Base-by-base conservation (phyloP, 1,284 basidiomycete genomes). In the Pseudozyma pruni region DNA sequence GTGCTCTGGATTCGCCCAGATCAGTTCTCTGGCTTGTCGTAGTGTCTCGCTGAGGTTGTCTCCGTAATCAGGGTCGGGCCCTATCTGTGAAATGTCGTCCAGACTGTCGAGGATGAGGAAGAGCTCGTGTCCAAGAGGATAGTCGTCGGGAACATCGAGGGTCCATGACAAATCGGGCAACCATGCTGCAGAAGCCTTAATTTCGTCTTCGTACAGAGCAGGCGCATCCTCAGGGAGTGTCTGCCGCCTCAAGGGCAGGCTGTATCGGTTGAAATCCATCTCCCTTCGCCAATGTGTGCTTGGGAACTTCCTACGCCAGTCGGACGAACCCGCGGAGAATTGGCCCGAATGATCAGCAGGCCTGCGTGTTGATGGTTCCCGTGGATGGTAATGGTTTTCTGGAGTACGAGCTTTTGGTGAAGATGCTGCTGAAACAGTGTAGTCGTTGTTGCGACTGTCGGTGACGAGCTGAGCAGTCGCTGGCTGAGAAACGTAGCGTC, bases 191-290 rank as follows among this genome's bases (percentile, higher is more conserved):
- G 55, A 58, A 10, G 49, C 43, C 16, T 58, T 54, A 40, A 63
- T 41, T 33, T 70, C 66, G 35, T 70, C 66, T 19, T 63, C 55
- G 35, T 62, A 70, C 16, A 70, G 35, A 14, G 60, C 51, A 14
- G 66, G 66, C 16, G 60, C 55, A 16, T 62, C 52, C 16, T 60
- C 66, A 16, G 66, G 60, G 1, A 58, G 56, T 2, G 33, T n/a
- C 6, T 51, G 55, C 13, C 48, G 54, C 37, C 60, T 27, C 11
- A 70, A 8, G 2, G 66, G 60, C 4, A 22, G 43, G 23, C 44
- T 52, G 43, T 52, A 64, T 7, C 60, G 47, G 19, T 70, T 63
- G 48, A 63, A 63, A 33, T 70, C 60, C 29, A 70, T 47, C 46
- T 63, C 66, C n/a, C 51, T 38, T 11, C 58, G 35, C 66, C 66